Percentiles rank a stretch among this genome's conserved stretches.
Evolutionary conservation across 2,329 filamentous ascomycete species (phyloP).

Genomic region (Nemania abortiva): DNA sequence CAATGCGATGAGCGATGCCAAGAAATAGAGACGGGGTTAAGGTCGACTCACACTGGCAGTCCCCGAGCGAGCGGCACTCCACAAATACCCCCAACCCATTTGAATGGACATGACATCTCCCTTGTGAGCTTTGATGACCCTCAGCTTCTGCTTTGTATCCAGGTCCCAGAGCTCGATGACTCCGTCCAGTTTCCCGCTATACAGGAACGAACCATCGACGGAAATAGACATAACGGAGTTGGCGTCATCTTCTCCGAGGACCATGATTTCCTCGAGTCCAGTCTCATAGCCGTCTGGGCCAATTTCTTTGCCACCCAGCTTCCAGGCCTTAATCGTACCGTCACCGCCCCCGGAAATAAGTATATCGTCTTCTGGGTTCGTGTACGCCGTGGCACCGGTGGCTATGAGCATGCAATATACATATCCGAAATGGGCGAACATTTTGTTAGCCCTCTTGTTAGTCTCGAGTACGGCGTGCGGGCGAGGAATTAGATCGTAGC

Average conservation of each 20-base stretch:
- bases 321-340: conserved; percentile 95
- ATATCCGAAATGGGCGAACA: conserved; percentile 95
- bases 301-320: conserved; percentile 63
- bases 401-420: conserved; percentile 96
- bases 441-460: conserved; percentile 80
- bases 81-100: conserved; percentile 85
- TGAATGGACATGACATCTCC: conserved; percentile 89
- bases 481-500: conserved; percentile 66
- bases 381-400: conserved; percentile 73
- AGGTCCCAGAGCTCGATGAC: conserved; percentile 97
- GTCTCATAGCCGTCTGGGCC: conserved; percentile 66
- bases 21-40: background rate
- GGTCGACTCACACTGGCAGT: conserved; percentile 75
- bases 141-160: conserved; percentile 89
- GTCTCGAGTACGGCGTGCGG: conserved; percentile 78
- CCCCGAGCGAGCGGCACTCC: conserved; percentile 92
- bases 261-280: conserved; percentile 77
- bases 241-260: conserved; percentile 70
- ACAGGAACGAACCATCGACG: conserved; percentile 91
- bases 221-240: conserved; percentile 81
- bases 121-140: conserved; percentile 84
- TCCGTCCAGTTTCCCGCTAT: conserved; percentile 88
- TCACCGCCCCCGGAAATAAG: conserved; percentile 93
- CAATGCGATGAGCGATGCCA: background rate
- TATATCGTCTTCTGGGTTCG: conserved; percentile 81